Conservation (phyloP, 768 basidiomycete genomes). For the Mrakia frigida region DNA sequence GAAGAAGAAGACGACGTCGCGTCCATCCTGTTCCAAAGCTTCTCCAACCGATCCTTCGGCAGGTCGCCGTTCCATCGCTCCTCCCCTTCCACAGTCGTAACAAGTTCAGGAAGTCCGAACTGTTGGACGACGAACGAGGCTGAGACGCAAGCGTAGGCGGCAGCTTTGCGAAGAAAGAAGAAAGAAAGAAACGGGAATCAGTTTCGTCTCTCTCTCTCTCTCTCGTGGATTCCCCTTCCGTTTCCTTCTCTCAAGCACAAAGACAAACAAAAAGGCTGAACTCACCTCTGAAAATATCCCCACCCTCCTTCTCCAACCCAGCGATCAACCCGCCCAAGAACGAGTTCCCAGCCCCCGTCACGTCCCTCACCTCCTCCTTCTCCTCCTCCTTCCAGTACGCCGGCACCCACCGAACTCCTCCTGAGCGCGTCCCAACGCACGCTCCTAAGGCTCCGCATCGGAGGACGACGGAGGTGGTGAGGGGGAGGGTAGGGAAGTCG, state of each 20-base stretch:
- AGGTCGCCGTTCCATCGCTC: constrained; percentile 21
- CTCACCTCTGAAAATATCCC: constrained; percentile 22
- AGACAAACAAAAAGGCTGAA: too few relatives aligned
- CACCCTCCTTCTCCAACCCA: not conserved
- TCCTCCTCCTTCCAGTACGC: constrained; percentile 11
- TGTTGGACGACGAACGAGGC: constrained; percentile 27
- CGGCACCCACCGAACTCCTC: constrained; percentile 3
- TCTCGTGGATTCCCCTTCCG: too few relatives aligned
- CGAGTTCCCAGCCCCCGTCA: constrained; percentile 22
- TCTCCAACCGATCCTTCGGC: not conserved
- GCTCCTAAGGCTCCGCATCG: constrained; percentile 17
- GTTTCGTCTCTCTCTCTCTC: not conserved
- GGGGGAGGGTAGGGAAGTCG: not conserved
- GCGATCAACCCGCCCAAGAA: constrained; percentile 25
- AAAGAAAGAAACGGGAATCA: not conserved
- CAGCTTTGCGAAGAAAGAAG: not conserved
- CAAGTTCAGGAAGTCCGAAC: constrained; percentile 10
- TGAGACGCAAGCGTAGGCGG: constrained; percentile 2
- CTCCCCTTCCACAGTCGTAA: not conserved
- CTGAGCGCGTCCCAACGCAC: not conserved
- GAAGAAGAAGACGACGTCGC: too few relatives aligned
- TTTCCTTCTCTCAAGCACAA: too few relatives aligned
- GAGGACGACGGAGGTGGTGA: constrained; percentile 16
- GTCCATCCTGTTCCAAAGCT: not conserved
- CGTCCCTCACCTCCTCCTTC: constrained; percentile 10